These are phyloP conservation scores for Cladosporium sphaerospermum DNA, from an alignment of 2,329 filamentous ascomycete species.

Conservation along the genomic window DNA sequence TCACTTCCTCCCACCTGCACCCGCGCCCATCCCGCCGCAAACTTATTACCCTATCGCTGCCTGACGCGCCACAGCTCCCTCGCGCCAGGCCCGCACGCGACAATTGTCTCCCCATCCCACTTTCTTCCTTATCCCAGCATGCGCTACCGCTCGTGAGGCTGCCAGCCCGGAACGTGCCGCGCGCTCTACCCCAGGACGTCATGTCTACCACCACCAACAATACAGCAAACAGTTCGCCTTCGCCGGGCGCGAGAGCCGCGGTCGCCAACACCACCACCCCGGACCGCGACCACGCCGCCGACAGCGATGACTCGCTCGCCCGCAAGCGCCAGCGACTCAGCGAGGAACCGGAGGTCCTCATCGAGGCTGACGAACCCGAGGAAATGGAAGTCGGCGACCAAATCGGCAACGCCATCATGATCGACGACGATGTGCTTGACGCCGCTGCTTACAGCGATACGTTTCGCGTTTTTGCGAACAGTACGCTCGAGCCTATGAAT, in stretches of 20 bases:
- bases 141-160: slow-evolving; percentile 10
- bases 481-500: neutral
- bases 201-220: slow-evolving; percentile 15
- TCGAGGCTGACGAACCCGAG: slow-evolving; percentile 30
- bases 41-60: neutral
- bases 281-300: slow-evolving; percentile 39
- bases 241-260: neutral
- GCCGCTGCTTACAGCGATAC: slow-evolving; percentile 17
- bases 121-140: slow-evolving; percentile 5
- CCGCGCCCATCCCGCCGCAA: neutral
- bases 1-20: neutral
- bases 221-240: slow-evolving; percentile 18
- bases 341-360: slow-evolving; percentile 27
- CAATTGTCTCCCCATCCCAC: slow-evolving; percentile 3
- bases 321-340: slow-evolving; percentile 42
- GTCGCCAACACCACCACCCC: slow-evolving; percentile 22
- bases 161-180: slow-evolving; percentile 5
- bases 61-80: too few relatives aligned
- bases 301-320: slow-evolving; percentile 39
- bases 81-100: too few relatives aligned
- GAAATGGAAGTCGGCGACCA: slow-evolving; percentile 30
- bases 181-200: slow-evolving; percentile 6
- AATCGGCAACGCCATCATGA: slow-evolving; percentile 33
- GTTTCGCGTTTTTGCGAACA: slow-evolving; percentile 7
- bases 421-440: slow-evolving; percentile 31